A percentile compares a stretch with the other conserved stretches of the same genome.
Conservation (phyloP, 805 yeast species). For the Starmerella etchellsii region DNA sequence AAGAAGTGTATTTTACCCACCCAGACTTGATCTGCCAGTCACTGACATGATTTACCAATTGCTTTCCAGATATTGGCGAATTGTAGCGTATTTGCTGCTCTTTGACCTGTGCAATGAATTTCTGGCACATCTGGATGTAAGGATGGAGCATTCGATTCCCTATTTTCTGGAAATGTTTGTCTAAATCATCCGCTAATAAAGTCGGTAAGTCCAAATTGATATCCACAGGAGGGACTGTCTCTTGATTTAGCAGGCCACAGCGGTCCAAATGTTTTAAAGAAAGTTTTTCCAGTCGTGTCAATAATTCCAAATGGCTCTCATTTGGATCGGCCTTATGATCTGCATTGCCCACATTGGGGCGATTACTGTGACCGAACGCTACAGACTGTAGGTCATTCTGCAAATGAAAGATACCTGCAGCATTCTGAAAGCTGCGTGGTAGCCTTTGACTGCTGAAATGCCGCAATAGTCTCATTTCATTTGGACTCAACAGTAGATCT, state of each 20-base stretch:
- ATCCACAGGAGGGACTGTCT: slow-evolving; percentile 12
- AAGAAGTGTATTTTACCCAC: slow-evolving; percentile 57
- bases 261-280: slow-evolving; percentile 12
- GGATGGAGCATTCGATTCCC: slow-evolving; percentile 51
- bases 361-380: slow-evolving; percentile 3
- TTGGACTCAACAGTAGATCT: too few relatives aligned
- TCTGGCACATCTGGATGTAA: slow-evolving; percentile 40
- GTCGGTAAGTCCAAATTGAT: slow-evolving; percentile 39
- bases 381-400: slow-evolving; percentile 10
- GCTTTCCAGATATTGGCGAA: not conserved
- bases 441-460: not conserved
- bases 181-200: slow-evolving; percentile 58
- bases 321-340: too few relatives aligned
- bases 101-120: slow-evolving; percentile 27
- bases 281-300: not conserved
- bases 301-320: too few relatives aligned
- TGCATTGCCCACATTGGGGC: not conserved
- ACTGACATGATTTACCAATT: not conserved
- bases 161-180: slow-evolving; percentile 66
- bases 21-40: slow-evolving; percentile 55
- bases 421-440: slow-evolving; percentile 12
- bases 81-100: slow-evolving; percentile 2
- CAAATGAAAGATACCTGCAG: slow-evolving; percentile 26
- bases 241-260: slow-evolving; percentile 14
- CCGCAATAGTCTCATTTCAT: not conserved